These are phyloP conservation scores for Exophiala alcalophila DNA, from an alignment of 2,329 filamentous ascomycete genomes.

Conservation along the genomic window DNA sequence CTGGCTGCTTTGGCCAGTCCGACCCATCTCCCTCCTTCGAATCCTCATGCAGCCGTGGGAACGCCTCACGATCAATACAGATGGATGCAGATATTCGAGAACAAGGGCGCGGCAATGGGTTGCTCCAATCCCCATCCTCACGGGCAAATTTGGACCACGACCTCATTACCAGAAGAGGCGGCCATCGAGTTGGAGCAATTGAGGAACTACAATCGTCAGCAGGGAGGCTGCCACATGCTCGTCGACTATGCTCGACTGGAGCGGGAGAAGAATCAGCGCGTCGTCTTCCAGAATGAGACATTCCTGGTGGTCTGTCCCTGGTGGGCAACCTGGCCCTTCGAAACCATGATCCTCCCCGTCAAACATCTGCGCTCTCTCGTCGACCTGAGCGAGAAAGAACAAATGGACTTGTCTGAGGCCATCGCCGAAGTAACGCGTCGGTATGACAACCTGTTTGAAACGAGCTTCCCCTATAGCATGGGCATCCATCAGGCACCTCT, in stretches of 20 bases:
- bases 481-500: slow-evolving; percentile 94
- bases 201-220: slow-evolving; percentile 70
- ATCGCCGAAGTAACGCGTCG: slow-evolving; percentile 84
- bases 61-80: slow-evolving; percentile 73
- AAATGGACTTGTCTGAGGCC: slow-evolving; percentile 71
- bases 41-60: slow-evolving; percentile 44
- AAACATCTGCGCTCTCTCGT: slow-evolving; percentile 79
- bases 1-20: slow-evolving; percentile 51
- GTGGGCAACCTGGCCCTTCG: slow-evolving; percentile 98
- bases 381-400: slow-evolving; percentile 72
- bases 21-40: slow-evolving; percentile 48
- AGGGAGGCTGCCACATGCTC: slow-evolving; percentile 72
- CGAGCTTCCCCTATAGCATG: slow-evolving; percentile 94
- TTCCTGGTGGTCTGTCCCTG: slow-evolving; percentile 92
- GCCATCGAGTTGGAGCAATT: slow-evolving; percentile 74
- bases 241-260: slow-evolving; percentile 86
- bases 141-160: slow-evolving; percentile 94
- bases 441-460: slow-evolving; percentile 97
- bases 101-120: slow-evolving; percentile 96
- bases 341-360: slow-evolving; percentile 85
- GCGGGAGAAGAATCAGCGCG: slow-evolving; percentile 73
- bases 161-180: slow-evolving; percentile 84
- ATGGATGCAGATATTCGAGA: slow-evolving; percentile 99
- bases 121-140: slow-evolving; percentile 98
- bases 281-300: slow-evolving; percentile 80